phyloP scores from a whole-genome alignment of 352 stramenopile species.

The Pythium oligandrum region DNA sequence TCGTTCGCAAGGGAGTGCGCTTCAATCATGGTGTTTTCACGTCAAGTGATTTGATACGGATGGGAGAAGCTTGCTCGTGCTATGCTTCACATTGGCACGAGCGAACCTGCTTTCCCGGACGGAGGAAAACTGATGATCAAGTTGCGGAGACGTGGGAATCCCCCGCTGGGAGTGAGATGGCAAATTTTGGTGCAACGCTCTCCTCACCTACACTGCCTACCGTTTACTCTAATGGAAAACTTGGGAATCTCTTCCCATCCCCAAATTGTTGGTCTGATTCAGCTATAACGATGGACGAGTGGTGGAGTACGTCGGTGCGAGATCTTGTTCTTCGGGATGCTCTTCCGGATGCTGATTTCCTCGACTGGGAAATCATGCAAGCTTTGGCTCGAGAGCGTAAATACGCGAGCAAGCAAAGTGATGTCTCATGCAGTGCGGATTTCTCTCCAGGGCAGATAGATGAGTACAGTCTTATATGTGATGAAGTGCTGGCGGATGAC shows the following conservation, averaged over 20 bases:
- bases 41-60: background rate
- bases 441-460: background rate
- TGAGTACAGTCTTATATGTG: background rate
- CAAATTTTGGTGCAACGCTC: too few relatives aligned
- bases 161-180: too few relatives aligned
- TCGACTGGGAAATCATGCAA: constrained; percentile 44
- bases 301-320: constrained; percentile 47
- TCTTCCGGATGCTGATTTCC: constrained; percentile 27
- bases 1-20: constrained; percentile 35
- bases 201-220: too few relatives aligned
- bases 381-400: constrained; percentile 15
- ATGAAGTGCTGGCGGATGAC: constrained; percentile 10
- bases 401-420: too few relatives aligned
- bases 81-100: constrained; percentile 16
- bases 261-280: constrained; percentile 14
- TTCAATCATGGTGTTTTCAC: constrained; percentile 59
- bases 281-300: constrained; percentile 22
- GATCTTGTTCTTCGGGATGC: constrained; percentile 33
- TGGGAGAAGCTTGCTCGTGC: too few relatives aligned
- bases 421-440: too few relatives aligned
- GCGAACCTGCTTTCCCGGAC: too few relatives aligned
- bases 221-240: too few relatives aligned
- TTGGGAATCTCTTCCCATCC: constrained; percentile 29
- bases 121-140: background rate
- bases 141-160: too few relatives aligned